phyloP scores from a whole-genome alignment of 345 rosid species.

The Rhizophora mangle region DNA sequence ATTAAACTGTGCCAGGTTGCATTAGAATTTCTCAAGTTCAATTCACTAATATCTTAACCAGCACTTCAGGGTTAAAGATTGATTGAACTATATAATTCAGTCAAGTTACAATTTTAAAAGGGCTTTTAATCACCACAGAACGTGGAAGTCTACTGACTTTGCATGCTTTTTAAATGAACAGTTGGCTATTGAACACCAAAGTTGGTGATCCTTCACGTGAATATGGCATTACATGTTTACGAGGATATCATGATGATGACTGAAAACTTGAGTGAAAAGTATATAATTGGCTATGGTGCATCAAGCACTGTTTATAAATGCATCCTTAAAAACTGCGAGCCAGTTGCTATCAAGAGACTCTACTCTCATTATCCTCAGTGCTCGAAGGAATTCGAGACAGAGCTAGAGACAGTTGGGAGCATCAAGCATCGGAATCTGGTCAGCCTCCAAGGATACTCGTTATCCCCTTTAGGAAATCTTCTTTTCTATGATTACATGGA shows the following conservation, averaged over 20 bases:
- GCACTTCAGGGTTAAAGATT: too few species aligned
- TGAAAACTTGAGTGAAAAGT: conserved; percentile 88
- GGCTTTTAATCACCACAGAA: neutral
- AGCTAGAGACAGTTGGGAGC: conserved; percentile 83
- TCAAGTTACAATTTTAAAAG: neutral
- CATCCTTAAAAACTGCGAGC: conserved; percentile 88
- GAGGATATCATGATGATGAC: conserved; percentile 99
- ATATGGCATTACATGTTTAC: conserved; percentile 95
- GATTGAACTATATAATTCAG: too few species aligned
- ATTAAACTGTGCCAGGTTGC: too few species aligned
- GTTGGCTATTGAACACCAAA: conserved; percentile 73
- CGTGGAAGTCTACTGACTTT: conserved; percentile 7
- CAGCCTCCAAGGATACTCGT: conserved; percentile 82
- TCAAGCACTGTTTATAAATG: conserved; percentile 94
- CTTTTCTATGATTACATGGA: conserved; percentile 98
- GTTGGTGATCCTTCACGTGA: conserved; percentile 90
- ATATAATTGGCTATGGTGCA: conserved; percentile 83
- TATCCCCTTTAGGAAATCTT: conserved; percentile 78
- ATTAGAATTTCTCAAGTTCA: too few species aligned
- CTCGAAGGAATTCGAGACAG: conserved; percentile 87
- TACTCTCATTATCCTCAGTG: conserved; percentile 80
- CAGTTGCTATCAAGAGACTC: conserved; percentile 87
- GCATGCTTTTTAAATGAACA: conserved; percentile 24
- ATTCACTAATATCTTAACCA: too few species aligned
- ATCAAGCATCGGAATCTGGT: conserved; percentile 93